These are phyloP conservation scores for Paecilomyces dactylethromorphus DNA, from an alignment of 2,329 filamentous ascomycete genomes.

Conservation along the genomic window DNA sequence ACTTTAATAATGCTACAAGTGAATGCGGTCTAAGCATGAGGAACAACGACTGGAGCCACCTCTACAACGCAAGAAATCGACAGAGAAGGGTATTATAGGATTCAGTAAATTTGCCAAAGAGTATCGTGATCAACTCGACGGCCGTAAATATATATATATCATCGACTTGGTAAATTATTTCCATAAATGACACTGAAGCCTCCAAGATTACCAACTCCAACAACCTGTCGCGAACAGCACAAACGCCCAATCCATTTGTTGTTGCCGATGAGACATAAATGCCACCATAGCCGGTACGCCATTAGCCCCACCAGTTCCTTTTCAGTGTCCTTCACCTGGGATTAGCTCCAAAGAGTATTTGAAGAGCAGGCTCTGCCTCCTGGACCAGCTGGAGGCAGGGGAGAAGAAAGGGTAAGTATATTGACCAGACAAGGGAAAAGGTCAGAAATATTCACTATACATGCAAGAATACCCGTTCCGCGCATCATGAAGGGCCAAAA, in stretches of 20 bases:
- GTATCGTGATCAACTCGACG: not conserved
- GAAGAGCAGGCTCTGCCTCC: not conserved
- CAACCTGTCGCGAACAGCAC: not conserved
- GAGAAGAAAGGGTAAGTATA: not conserved
- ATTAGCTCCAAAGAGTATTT: not conserved
- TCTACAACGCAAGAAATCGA: not conserved
- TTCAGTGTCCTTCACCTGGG: not conserved
- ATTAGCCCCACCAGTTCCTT: not conserved
- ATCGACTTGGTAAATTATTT: not conserved
- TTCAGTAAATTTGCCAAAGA: not conserved
- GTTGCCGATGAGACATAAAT: not conserved
- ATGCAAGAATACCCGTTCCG: not conserved
- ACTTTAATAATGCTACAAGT: not conserved
- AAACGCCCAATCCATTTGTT: not conserved
- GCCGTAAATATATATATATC: not conserved
- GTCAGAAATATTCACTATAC: not conserved
- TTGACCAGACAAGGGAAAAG: not conserved
- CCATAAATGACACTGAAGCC: not conserved
- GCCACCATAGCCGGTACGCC: not conserved
- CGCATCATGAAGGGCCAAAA: not conserved
- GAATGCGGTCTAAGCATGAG: not conserved
- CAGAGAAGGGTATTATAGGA: not conserved
- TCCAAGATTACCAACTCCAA: not conserved
- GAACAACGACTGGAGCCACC: not conserved
- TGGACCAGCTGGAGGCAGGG: not conserved